phyloP scores from a whole-genome alignment of 2,329 filamentous ascomycete genomes.

The Intubia oerlemansii region DNA sequence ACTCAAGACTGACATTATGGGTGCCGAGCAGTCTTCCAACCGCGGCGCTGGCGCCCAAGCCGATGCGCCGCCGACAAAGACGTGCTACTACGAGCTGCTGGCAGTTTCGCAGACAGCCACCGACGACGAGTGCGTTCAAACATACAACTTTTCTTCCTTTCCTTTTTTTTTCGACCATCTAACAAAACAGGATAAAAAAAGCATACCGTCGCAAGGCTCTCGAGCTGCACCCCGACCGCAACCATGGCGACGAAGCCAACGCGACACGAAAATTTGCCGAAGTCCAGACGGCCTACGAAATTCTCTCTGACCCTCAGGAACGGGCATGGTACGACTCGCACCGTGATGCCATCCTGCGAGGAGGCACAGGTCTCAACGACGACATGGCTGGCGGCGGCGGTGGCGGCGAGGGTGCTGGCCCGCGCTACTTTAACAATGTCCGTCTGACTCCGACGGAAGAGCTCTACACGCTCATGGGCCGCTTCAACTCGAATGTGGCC shows the following conservation, averaged over 20 bases:
- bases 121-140: slow-evolving; percentile 47
- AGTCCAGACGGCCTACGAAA: slow-evolving; percentile 79
- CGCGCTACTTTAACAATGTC: slow-evolving; percentile 35
- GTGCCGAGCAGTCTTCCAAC: slow-evolving; percentile 31
- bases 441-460: slow-evolving; percentile 64
- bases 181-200: slow-evolving; percentile 53
- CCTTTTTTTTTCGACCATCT: background rate
- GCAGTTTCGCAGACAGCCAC: slow-evolving; percentile 50
- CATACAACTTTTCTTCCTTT: background rate
- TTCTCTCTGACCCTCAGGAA: slow-evolving; percentile 91
- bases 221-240: slow-evolving; percentile 86
- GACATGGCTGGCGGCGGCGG: slow-evolving; percentile 16
- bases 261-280: slow-evolving; percentile 78
- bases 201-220: slow-evolving; percentile 81
- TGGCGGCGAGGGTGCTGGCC: slow-evolving; percentile 16
- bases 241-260: slow-evolving; percentile 62
- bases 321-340: slow-evolving; percentile 96
- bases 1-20: slow-evolving; percentile 27
- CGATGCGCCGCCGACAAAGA: slow-evolving; percentile 26
- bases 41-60: slow-evolving; percentile 10
- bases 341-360: slow-evolving; percentile 58
- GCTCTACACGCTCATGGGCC: slow-evolving; percentile 55
- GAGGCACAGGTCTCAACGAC: slow-evolving; percentile 13
- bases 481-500: slow-evolving; percentile 56
- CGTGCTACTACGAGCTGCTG: slow-evolving; percentile 72